phyloP scores from a whole-genome alignment of 2,329 filamentous ascomycete genomes.

The Aspergillus piperis region DNA sequence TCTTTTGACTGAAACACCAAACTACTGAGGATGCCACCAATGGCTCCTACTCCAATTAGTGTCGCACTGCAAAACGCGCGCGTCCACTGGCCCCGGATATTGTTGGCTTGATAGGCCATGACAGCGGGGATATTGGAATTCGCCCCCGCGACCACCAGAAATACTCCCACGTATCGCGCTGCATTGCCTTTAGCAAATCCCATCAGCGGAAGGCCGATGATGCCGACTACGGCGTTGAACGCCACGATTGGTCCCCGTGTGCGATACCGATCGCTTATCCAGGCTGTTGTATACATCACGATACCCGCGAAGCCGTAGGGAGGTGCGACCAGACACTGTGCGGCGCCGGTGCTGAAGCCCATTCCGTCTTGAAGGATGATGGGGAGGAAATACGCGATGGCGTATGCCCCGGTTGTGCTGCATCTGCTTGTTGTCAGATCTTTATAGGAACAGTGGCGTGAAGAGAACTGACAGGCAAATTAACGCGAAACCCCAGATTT shows the following conservation, averaged over 20 bases:
- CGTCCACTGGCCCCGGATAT: conserved; percentile 87
- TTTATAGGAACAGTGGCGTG: not conserved
- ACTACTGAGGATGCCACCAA: conserved; percentile 77
- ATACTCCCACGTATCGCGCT: conserved; percentile 73
- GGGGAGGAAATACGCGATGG: conserved; percentile 76
- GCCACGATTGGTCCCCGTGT: conserved; percentile 67
- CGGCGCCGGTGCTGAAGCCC: conserved; percentile 62
- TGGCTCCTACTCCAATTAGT: conserved; percentile 72
- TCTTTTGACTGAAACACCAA: conserved; percentile 64
- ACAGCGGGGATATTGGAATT: conserved; percentile 75
- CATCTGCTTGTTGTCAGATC: conserved; percentile 28
- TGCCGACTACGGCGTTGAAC: conserved; percentile 65
- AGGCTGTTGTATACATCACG: conserved; percentile 62
- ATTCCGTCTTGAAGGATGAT: conserved; percentile 67
- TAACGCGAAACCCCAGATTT: conserved; percentile 57
- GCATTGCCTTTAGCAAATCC: conserved; percentile 61
- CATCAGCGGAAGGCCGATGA: conserved; percentile 72
- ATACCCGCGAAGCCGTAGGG: conserved; percentile 67
- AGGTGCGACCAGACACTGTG: conserved; percentile 72
- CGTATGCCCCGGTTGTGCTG: conserved; percentile 71
- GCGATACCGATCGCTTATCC: conserved; percentile 66
- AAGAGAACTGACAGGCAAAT: conserved; percentile 55
- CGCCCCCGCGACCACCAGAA: conserved; percentile 71
- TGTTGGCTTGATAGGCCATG: conserved; percentile 83
- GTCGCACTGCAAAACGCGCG: conserved; percentile 76